Evolutionary conservation across 805 yeast species (phyloP).

Genomic region (Candida arabinofermentans): DNA sequence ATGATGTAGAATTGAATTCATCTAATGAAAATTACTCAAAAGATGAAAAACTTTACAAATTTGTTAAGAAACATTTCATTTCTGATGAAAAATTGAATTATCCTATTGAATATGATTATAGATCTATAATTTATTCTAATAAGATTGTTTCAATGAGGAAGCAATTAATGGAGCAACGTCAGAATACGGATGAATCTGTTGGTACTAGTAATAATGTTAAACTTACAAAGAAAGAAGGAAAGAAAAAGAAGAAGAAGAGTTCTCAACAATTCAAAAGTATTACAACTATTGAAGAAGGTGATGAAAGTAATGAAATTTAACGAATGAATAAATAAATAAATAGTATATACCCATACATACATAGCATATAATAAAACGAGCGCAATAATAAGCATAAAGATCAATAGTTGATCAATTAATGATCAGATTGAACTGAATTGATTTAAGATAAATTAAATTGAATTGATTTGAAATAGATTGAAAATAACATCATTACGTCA

Average conservation of each 20-base stretch:
- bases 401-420: no score
- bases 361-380: no score
- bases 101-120: slow-evolving; percentile 33
- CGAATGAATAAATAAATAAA: neutral
- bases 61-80: slow-evolving; percentile 33
- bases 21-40: slow-evolving; percentile 26
- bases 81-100: slow-evolving; percentile 36
- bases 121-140: slow-evolving; percentile 12
- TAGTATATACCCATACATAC: neutral
- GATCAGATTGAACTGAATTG: no score
- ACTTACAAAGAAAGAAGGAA: neutral
- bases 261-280: neutral
- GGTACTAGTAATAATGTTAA: no score
- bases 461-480: no score
- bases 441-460: no score
- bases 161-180: slow-evolving; percentile 5
- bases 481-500: no score
- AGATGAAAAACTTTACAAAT: slow-evolving; percentile 34
- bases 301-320: neutral
- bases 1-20: neutral
- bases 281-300: slow-evolving; percentile 1
- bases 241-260: neutral
- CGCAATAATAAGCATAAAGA: no score
- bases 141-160: slow-evolving; percentile 14
- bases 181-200: neutral